These are phyloP conservation scores for Oryza meridionalis DNA, from an alignment of 176 grass and related monocot species.

Conservation along the genomic window DNA sequence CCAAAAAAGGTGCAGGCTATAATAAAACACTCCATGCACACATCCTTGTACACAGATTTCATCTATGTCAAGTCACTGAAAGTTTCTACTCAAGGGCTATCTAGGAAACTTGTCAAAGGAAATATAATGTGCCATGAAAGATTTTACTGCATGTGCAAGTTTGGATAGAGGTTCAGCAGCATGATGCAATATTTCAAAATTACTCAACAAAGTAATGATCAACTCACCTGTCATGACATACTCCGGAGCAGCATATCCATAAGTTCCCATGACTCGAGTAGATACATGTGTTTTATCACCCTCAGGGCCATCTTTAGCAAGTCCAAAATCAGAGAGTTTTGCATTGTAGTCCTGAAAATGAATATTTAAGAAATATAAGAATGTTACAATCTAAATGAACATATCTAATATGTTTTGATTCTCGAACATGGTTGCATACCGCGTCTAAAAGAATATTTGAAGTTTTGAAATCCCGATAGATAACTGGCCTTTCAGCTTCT, in stretches of 20 bases:
- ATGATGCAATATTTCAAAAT: constrained; percentile 12
- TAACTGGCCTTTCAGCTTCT: constrained; percentile 99
- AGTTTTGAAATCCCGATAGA: constrained; percentile 99
- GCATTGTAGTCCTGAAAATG: constrained; percentile 90
- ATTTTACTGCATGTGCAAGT: not conserved
- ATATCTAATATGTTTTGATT: constrained; percentile 9
- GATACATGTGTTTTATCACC: constrained; percentile 99
- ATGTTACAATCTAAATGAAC: constrained; percentile 27
- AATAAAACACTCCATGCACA: constrained; percentile 5
- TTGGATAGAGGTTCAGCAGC: constrained; percentile 28
- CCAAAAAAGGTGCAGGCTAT: not conserved
- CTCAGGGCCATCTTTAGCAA: constrained; percentile 99
- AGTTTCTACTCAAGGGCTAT: not conserved
- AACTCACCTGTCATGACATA: constrained; percentile 98
- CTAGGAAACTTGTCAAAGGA: not conserved
- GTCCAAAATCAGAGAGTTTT: constrained; percentile 98
- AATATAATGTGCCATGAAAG: not conserved
- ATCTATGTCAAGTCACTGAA: not conserved
- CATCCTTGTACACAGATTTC: constrained; percentile 18
- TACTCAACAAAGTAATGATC: not conserved
- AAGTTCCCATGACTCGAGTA: constrained; percentile 97
- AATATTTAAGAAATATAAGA: constrained; percentile 34
- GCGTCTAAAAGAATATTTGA: constrained; percentile 96
- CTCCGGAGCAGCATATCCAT: constrained; percentile 95
- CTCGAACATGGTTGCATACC: constrained; percentile 48